Conservation (phyloP, 208 protist genomes). For the Endotrypanum monterogeii region DNA sequence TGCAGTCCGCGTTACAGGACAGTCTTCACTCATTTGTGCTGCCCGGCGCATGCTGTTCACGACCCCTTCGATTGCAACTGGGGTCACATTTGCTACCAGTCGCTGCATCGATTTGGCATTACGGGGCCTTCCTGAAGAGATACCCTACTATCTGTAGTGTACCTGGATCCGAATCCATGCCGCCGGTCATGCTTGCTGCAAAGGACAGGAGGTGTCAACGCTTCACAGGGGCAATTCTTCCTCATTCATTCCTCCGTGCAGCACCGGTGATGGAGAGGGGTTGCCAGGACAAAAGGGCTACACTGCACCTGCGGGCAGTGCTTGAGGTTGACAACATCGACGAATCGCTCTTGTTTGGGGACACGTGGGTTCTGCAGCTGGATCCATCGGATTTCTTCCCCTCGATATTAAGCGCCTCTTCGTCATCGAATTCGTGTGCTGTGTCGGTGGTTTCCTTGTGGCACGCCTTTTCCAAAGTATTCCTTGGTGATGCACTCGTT, state of each 20-base stretch:
- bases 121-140: background rate
- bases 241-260: background rate
- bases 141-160: slow-evolving; percentile 6
- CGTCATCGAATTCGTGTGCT: background rate
- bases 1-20: slow-evolving; percentile 46
- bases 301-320: slow-evolving; percentile 24
- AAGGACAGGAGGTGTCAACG: background rate
- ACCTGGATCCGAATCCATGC: background rate
- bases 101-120: slow-evolving; percentile 21
- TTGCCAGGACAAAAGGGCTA: background rate
- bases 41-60: background rate
- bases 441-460: slow-evolving; percentile 1
- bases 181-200: background rate
- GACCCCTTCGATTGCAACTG: slow-evolving; percentile 19
- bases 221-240: background rate
- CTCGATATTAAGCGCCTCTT: slow-evolving; percentile 5
- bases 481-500: slow-evolving; percentile 42
- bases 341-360: slow-evolving; percentile 54
- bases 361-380: slow-evolving; percentile 50
- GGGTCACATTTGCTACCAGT: slow-evolving; percentile 8
- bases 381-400: slow-evolving; percentile 6
- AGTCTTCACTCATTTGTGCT: slow-evolving; percentile 31
- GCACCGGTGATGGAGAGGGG: background rate
- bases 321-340: slow-evolving; percentile 38
- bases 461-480: slow-evolving; percentile 15